Conservation (phyloP, 202 grass and related monocot species). For the Miscanthus sacchariflorus region DNA sequence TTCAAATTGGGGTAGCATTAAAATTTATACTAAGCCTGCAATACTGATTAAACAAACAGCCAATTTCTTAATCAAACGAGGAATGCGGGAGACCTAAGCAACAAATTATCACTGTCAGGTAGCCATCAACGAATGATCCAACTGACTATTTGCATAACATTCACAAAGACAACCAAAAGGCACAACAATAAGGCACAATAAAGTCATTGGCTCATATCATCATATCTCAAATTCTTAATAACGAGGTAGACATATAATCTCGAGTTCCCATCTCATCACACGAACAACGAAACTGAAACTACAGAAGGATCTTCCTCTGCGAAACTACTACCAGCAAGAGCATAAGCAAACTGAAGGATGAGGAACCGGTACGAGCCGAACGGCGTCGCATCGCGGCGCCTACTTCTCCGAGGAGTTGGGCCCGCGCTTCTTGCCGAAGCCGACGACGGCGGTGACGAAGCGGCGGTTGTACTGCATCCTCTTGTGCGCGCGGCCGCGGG, state of each 20-base stretch:
- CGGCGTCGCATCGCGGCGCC: background rate
- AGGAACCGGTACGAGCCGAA: background rate
- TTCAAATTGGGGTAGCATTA: background rate
- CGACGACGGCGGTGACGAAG: constrained; percentile 78
- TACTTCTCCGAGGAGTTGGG: constrained; percentile 87
- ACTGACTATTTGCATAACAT: background rate
- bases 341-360: background rate
- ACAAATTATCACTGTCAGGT: background rate
- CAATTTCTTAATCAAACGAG: background rate
- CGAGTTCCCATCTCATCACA: constrained; percentile 24
- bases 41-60: background rate
- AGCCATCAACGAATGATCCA: background rate
- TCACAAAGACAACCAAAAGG: background rate
- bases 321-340: constrained; percentile 33
- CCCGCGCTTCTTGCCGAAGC: constrained; percentile 78
- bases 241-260: constrained; percentile 12
- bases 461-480: constrained; percentile 86
- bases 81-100: background rate
- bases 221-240: constrained; percentile 32
- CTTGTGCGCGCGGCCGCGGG: constrained; percentile 72
- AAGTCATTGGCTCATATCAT: constrained; percentile 10
- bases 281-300: constrained; percentile 24
- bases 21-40: background rate
- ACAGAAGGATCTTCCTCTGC: constrained; percentile 19
- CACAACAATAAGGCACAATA: background rate